A percentile compares a stretch with the other conserved stretches of the same genome.
These are phyloP conservation scores for Malus hybrid DNA, from an alignment of 331 rosid species.

Conservation along the genomic window DNA sequence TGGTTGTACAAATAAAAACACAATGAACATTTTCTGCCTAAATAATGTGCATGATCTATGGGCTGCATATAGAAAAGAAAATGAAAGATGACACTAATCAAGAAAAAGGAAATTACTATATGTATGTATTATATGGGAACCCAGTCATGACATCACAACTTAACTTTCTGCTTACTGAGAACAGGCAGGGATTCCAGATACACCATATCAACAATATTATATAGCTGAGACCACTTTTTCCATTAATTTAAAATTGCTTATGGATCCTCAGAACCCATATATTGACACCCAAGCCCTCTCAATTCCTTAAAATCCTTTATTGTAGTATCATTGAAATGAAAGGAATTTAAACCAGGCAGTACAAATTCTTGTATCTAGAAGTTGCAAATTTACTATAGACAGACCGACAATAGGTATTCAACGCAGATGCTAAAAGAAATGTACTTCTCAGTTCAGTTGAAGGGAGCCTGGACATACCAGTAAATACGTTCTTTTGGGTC, in stretches of 20 bases:
- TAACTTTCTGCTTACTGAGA: background rate
- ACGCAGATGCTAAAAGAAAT: background rate
- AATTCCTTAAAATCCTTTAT: background rate
- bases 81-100: background rate
- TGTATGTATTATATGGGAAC: background rate
- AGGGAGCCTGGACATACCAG: constrained; percentile 36
- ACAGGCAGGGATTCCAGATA: background rate
- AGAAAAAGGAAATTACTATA: background rate
- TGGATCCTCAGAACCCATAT: background rate
- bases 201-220: background rate
- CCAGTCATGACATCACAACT: background rate
- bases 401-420: background rate
- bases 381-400: background rate
- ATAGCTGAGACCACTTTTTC: background rate
- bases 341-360: background rate
- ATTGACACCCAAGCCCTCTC: background rate
- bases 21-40: background rate
- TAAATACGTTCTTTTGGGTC: constrained; percentile 47
- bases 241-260: background rate
- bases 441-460: background rate
- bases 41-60: background rate
- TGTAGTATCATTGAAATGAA: background rate
- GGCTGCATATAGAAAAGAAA: background rate
- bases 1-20: background rate
- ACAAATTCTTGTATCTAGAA: background rate